phyloP scores from a whole-genome alignment of 768 basidiomycete species.

The Lentinula edodes region DNA sequence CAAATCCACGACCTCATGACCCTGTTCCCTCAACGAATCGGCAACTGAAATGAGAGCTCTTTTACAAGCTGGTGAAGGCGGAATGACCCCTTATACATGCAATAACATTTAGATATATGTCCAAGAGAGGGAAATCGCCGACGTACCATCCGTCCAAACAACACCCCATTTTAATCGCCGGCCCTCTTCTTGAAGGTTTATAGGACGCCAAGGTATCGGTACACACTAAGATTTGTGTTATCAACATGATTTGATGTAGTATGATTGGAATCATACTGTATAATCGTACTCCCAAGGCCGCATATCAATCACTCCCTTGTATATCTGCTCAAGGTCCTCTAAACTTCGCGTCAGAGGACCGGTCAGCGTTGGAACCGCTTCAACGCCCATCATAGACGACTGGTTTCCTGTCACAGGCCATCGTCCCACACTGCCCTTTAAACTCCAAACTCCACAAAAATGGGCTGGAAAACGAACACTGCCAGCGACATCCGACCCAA shows the following conservation, averaged over 20 bases:
- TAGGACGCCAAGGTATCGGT: conserved; percentile 43
- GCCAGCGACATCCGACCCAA: conserved; percentile 72
- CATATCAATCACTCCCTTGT: conserved; percentile 53
- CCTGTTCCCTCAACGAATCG: conserved; percentile 47
- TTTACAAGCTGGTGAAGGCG: conserved; percentile 58
- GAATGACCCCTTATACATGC: conserved; percentile 41
- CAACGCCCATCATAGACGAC: conserved; percentile 47
- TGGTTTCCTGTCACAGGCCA: conserved; percentile 48
- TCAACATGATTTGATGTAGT: conserved; percentile 19
- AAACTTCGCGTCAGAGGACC: conserved; percentile 61
- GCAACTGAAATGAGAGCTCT: conserved; percentile 49
- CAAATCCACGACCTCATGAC: conserved; percentile 63
- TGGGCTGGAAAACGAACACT: conserved; percentile 70
- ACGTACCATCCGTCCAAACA: conserved; percentile 57
- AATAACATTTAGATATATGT: not conserved
- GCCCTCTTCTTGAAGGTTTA: conserved; percentile 40
- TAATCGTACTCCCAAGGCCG: conserved; percentile 68
- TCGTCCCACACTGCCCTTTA: conserved; percentile 55
- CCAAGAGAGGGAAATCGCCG: not conserved
- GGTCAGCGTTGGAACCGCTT: conserved; percentile 46
- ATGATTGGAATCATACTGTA: conserved; percentile 30
- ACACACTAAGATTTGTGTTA: conserved; percentile 33
- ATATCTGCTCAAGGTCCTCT: conserved; percentile 60
- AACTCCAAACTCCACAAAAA: conserved; percentile 64
- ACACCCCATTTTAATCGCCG: conserved; percentile 59